phyloP scores from a whole-genome alignment of 805 yeast genomes.

The Isabelozyma gotoi region DNA sequence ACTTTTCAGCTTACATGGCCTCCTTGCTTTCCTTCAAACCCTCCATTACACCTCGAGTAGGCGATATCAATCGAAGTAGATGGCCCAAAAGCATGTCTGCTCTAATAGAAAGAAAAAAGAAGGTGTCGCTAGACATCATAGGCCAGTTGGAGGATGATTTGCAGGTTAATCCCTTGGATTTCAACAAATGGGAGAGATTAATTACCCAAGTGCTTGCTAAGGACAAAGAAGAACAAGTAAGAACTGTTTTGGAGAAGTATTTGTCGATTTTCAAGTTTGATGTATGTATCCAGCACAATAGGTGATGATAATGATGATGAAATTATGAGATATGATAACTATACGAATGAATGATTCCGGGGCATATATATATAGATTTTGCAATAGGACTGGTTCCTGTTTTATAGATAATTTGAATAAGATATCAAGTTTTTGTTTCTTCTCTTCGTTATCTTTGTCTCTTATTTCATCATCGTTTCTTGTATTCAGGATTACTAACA shows the following conservation, averaged over 20 bases:
- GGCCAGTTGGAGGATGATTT: constrained; percentile 60
- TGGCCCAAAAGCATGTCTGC: constrained; percentile 7
- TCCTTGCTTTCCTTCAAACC: background rate
- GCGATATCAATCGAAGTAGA: too few relatives aligned
- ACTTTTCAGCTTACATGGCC: background rate
- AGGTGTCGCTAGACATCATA: constrained; percentile 46
- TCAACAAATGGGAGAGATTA: constrained; percentile 55
- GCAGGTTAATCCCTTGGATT: constrained; percentile 52
- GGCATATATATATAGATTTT: too few relatives aligned
- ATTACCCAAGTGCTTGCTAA: constrained; percentile 48
- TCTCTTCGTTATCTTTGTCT: background rate
- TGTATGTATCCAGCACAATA: constrained; percentile 22
- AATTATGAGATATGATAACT: too few relatives aligned
- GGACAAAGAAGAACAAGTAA: constrained; percentile 60
- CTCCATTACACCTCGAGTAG: background rate
- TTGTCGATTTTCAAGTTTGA: constrained; percentile 65
- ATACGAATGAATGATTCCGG: constrained; percentile 23
- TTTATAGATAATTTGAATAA: background rate
- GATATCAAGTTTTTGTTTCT: background rate
- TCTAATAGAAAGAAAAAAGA: constrained; percentile 16
- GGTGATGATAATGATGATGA: background rate
- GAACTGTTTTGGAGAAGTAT: constrained; percentile 58
- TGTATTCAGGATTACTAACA: too few relatives aligned
- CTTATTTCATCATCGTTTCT: background rate
- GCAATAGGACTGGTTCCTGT: background rate